Percentiles rank a stretch among this genome's conserved stretches.
phyloP scores from a whole-genome alignment of 2,329 filamentous ascomycete genomes.

The Xylariaceae sp. region DNA sequence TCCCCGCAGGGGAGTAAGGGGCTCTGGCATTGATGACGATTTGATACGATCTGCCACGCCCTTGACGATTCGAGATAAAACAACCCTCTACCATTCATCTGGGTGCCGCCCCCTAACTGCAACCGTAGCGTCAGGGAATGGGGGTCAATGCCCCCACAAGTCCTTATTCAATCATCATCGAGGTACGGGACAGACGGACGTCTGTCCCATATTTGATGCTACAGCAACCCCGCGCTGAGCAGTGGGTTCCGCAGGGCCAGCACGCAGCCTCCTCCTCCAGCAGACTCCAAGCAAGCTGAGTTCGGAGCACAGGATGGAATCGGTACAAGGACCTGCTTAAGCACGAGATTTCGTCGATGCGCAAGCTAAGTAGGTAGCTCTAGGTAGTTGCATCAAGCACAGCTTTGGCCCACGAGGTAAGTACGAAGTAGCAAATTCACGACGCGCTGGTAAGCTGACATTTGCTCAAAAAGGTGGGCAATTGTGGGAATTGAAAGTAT shows the following conservation, averaged over 20 bases:
- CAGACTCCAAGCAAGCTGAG: not conserved
- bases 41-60: not conserved
- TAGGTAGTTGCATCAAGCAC: not conserved
- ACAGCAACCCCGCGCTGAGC: not conserved
- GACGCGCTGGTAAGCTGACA: not conserved
- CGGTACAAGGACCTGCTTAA: not conserved
- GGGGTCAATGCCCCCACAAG: too few relatives aligned
- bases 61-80: not conserved
- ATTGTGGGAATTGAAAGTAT: not conserved
- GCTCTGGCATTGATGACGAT: not conserved
- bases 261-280: not conserved
- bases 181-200: too few relatives aligned
- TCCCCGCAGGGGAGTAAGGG: too few relatives aligned
- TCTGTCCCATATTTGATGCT: too few relatives aligned
- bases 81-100: too few relatives aligned
- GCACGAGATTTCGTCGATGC: not conserved
- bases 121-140: too few relatives aligned
- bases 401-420: not conserved
- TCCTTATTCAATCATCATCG: too few relatives aligned
- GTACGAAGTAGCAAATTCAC: not conserved
- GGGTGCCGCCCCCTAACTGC: too few relatives aligned
- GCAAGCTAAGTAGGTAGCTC: not conserved
- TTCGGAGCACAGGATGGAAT: not conserved
- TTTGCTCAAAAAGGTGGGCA: not conserved
- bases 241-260: not conserved